Percentiles rank a stretch among this genome's conserved stretches.
These are phyloP conservation scores for Geoglossum cookeanum DNA, from an alignment of 2,329 filamentous ascomycete species.

Conservation along the genomic window DNA sequence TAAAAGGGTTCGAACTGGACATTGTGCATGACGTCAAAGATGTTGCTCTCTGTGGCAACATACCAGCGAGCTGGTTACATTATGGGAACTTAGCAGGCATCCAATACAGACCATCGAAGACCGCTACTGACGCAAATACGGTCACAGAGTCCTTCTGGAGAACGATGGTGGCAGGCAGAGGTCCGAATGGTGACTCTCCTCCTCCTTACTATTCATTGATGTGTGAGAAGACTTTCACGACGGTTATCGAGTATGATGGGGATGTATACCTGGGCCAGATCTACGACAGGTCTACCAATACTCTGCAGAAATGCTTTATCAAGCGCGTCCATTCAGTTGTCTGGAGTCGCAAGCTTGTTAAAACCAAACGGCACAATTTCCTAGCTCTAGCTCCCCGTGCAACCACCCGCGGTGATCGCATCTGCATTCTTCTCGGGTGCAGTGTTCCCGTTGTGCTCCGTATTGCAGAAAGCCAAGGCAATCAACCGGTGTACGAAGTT, in stretches of 20 bases:
- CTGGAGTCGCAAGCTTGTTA: constrained; percentile 15
- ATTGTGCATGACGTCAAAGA: background rate
- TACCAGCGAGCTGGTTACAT: background rate
- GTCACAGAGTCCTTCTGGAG: background rate
- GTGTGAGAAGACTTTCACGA: background rate
- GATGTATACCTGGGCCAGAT: background rate
- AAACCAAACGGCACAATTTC: constrained; percentile 11
- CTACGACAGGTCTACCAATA: constrained; percentile 4
- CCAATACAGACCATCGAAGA: background rate
- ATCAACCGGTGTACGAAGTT: background rate
- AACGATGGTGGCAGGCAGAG: background rate
- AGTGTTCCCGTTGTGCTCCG: constrained; percentile 19
- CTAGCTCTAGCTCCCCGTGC: constrained; percentile 16
- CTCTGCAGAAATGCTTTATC: constrained; percentile 11
- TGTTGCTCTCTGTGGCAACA: background rate
- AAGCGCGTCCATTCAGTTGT: constrained; percentile 11
- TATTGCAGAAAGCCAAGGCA: background rate
- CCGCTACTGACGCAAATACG: too few relatives aligned
- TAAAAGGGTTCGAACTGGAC: constrained; percentile 3
- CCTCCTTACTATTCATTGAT: background rate
- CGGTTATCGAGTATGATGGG: too few relatives aligned
- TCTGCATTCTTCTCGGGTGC: constrained; percentile 18
- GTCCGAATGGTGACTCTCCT: background rate
- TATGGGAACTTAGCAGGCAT: background rate
- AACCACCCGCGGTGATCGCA: constrained; percentile 14